Evolutionary conservation across 805 yeast genomes (phyloP).

Genomic region (Candida ascalaphidarum): DNA sequence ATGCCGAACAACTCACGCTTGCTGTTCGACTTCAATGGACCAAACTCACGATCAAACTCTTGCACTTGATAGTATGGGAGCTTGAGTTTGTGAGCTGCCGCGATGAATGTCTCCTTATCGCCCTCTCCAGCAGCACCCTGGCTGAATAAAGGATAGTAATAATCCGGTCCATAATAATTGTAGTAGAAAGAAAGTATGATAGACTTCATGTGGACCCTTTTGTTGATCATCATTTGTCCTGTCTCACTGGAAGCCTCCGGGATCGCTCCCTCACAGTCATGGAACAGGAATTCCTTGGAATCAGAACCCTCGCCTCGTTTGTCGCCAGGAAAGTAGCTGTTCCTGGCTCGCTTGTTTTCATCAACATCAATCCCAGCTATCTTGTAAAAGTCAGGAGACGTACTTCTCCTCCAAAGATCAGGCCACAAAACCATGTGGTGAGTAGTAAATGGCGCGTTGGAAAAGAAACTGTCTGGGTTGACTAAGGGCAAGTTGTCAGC

Average conservation of each 20-base stretch:
- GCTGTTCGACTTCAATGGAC: slow-evolving; percentile 14
- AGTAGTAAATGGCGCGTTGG: slow-evolving; percentile 21
- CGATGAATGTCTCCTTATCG: slow-evolving; percentile 33
- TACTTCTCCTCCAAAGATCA: slow-evolving; percentile 33
- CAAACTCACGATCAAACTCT: slow-evolving; percentile 29
- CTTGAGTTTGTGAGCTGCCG: slow-evolving; percentile 30
- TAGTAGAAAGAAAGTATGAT: slow-evolving; percentile 28
- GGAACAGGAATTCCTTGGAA: not conserved
- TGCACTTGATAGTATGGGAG: slow-evolving; percentile 29
- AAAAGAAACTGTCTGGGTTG: slow-evolving; percentile 27
- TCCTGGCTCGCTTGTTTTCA: slow-evolving; percentile 9
- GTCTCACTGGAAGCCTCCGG: slow-evolving; percentile 33
- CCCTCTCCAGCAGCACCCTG: slow-evolving; percentile 39
- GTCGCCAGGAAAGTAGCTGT: slow-evolving; percentile 19
- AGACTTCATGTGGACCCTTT: slow-evolving; percentile 20
- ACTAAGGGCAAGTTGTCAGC: slow-evolving; percentile 30
- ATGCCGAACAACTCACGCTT: slow-evolving; percentile 21
- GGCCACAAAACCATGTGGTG: slow-evolving; percentile 30
- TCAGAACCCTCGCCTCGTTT: slow-evolving; percentile 11
- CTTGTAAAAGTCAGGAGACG: slow-evolving; percentile 27
- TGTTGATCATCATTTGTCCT: slow-evolving; percentile 29
- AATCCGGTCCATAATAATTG: slow-evolving; percentile 28
- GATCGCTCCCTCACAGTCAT: slow-evolving; percentile 3
- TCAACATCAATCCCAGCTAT: slow-evolving; percentile 18
- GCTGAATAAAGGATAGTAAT: slow-evolving; percentile 26